Evolutionary conservation across 371 early-diverging fungal genomes (phyloP).

Genomic region (Saksenaea oblongispora): DNA sequence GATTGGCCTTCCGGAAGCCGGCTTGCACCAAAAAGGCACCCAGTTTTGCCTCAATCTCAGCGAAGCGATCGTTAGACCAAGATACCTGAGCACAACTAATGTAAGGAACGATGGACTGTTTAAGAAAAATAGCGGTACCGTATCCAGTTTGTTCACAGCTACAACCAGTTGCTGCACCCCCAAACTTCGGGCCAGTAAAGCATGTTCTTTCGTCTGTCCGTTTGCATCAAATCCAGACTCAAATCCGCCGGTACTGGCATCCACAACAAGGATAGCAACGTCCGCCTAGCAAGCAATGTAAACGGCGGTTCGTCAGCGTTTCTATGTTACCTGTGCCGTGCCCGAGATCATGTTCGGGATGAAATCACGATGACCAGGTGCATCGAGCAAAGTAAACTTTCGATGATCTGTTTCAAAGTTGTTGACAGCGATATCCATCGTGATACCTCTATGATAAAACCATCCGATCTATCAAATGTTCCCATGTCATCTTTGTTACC

Average conservation of each 20-base stretch:
- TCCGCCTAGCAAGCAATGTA: conserved; percentile 62
- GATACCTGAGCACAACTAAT: conserved; percentile 41
- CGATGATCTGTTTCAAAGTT: conserved; percentile 85
- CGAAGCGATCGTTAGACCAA: conserved; percentile 80
- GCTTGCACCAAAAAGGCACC: conserved; percentile 67
- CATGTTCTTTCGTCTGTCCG: conserved; percentile 98
- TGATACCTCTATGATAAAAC: conserved; percentile 78
- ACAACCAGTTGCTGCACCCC: conserved; percentile 90
- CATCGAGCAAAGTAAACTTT: conserved; percentile 88
- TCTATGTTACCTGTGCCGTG: conserved; percentile 74
- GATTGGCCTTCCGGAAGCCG: conserved; percentile 73
- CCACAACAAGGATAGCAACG: conserved; percentile 95
- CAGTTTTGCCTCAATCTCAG: conserved; percentile 70
- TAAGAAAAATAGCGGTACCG: conserved; percentile 29
- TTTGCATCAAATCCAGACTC: conserved; percentile 96
- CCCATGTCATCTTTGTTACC: background rate
- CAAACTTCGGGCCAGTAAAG: conserved; percentile 82
- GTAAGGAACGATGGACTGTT: background rate
- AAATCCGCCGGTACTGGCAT: conserved; percentile 91
- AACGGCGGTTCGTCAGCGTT: no score
- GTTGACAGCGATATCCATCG: conserved; percentile 94
- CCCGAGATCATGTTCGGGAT: conserved; percentile 99
- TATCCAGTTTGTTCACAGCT: conserved; percentile 93
- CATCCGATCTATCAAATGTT: background rate
- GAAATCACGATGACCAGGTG: conserved; percentile 99